Percentiles rank a stretch among this genome's conserved stretches.
Conservation (phyloP, 805 yeast genomes). For the Isabelozyma gotoi region DNA sequence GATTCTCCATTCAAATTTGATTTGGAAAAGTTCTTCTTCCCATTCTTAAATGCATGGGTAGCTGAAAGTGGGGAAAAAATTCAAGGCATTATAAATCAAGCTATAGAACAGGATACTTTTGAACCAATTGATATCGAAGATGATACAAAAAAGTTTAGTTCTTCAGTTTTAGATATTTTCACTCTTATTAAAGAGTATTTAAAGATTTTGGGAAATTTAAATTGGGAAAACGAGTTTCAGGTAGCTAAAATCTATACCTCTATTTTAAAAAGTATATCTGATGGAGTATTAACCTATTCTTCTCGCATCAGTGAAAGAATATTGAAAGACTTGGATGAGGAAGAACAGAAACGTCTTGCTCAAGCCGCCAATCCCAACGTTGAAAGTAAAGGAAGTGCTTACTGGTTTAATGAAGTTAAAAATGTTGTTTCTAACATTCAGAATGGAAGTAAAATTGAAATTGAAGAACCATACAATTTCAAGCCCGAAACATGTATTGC, state of each 20-base stretch:
- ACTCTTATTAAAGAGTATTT: conserved; percentile 59
- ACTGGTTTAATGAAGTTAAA: conserved; percentile 56
- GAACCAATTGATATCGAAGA: conserved; percentile 46
- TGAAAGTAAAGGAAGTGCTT: conserved; percentile 19
- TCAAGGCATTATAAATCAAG: conserved; percentile 47
- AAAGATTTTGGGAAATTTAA: conserved; percentile 53
- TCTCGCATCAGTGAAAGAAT: conserved; percentile 34
- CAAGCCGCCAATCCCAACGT: conserved; percentile 13
- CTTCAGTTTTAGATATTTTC: conserved; percentile 69
- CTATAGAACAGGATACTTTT: conserved; percentile 59
- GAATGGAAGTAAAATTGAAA: conserved; percentile 28
- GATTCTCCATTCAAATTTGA: conserved; percentile 47
- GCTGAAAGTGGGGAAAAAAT: conserved; percentile 48
- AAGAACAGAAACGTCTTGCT: conserved; percentile 18
- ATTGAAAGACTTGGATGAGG: conserved; percentile 43
- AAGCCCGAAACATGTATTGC: conserved; percentile 66
- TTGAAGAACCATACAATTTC: conserved; percentile 55
- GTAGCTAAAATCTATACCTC: conserved; percentile 60
- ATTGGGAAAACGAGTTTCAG: conserved; percentile 69
- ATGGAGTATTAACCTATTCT: conserved; percentile 55
- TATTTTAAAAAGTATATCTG: conserved; percentile 62
- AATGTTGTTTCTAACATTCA: conserved; percentile 46
- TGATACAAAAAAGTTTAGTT: conserved; percentile 46
- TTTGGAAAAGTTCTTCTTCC: conserved; percentile 54
- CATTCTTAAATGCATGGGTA: conserved; percentile 37